Evolutionary conservation across 371 early-diverging fungal genomes (phyloP).

Genomic region (Mortierella sp.): DNA sequence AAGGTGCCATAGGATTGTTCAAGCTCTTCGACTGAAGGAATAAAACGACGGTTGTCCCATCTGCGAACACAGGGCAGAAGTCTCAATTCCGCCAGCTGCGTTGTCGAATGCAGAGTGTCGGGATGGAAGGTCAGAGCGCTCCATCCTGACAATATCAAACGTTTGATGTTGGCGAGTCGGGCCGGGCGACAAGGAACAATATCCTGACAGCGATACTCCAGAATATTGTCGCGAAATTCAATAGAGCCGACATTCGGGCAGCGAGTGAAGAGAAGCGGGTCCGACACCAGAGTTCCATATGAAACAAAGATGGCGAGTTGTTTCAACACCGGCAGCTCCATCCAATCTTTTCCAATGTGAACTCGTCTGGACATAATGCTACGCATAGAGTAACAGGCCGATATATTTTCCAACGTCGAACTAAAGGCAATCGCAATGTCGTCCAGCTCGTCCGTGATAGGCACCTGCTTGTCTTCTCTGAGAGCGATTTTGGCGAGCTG

Average conservation of each 20-base stretch:
- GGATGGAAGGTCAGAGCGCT: not conserved
- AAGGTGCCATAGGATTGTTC: too few relatives aligned
- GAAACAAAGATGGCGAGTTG: not conserved
- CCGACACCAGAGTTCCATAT: not conserved
- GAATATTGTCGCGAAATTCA: not conserved
- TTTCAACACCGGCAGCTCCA: not conserved
- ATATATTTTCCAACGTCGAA: not conserved
- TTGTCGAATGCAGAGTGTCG: not conserved
- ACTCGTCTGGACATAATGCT: not conserved
- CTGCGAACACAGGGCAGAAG: not conserved
- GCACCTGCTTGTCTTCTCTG: not conserved
- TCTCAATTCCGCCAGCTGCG: not conserved
- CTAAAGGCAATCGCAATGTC: not conserved
- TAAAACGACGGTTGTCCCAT: not conserved
- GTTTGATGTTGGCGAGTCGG: too few relatives aligned
- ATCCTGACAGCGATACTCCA: not conserved
- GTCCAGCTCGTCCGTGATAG: not conserved
- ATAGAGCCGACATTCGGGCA: not conserved
- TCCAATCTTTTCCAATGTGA: not conserved
- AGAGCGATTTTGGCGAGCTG: not conserved
- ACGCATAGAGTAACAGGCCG: not conserved
- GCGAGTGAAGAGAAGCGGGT: not conserved
- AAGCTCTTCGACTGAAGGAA: not conserved
- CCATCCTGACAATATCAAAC: not conserved
- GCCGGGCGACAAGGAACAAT: not conserved